Base-by-base conservation (phyloP, 345 rosid species). In the Eucalyptus marginata region DNA sequence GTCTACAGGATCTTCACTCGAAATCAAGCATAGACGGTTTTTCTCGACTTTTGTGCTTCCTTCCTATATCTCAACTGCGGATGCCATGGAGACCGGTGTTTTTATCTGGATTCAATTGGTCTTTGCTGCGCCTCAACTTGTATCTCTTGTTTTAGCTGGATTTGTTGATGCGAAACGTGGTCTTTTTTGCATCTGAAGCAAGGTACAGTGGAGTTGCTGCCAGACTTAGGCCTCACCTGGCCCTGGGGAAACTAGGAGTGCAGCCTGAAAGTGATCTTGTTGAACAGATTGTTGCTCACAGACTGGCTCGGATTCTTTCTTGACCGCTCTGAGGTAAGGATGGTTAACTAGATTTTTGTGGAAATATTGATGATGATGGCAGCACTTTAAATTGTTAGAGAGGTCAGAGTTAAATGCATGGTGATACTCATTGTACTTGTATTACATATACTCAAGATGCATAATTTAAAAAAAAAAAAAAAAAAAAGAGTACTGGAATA, bases 101-200 rank as follows among this genome's bases (percentile, higher is more conserved):
- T 43, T 98, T 90, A 94, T 96, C 87, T 98, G 98, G 99, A 96
- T 98, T 87, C 97, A 99, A 99, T 91, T 97, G 92, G 98, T 98
- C 92, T 96, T 99, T 89, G 96, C 99, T 88, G 98, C 98, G 90
- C 98, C 99, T 16, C 96, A 94, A 91, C 92, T 96, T 86, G 99
- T 96, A 50, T 95, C 98, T 89, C 95, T 96, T 88, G 95, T 98
- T 91, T 98, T 98, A 92, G 97, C 98, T 9, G 99, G 97, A 92
- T 98, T 98, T 89, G 99, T 98, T 90, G 99, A 97, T 96, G 99
- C 99, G 84, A 98, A 95, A 90, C 94, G 98, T 71, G 99, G 99
- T 86, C 96, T 98, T 98, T 87, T 98, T 98, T 93, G 99, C 98
- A 27, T 94, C 94, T 93, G 98, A 97, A 85, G 94, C 93, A 86